Evolutionary conservation across 31 red algal genomes (phyloP).

Genomic region (Asparagopsis taxiformis): DNA sequence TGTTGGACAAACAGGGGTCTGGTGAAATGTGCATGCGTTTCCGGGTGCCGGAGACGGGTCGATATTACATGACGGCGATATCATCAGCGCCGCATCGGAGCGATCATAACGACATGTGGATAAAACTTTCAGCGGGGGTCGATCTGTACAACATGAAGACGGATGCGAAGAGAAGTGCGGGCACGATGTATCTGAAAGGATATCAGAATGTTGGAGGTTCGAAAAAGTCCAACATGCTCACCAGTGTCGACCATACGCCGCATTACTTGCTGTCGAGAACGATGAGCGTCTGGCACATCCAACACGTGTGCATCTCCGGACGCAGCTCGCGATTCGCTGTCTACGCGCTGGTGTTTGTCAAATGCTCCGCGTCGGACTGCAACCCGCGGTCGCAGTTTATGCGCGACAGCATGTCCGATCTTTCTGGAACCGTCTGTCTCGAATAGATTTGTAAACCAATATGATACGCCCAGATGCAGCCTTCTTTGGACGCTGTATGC

Average conservation of each 20-base stretch:
- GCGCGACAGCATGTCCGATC: not conserved
- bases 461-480: too few species aligned
- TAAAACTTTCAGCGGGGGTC: conserved; percentile 20
- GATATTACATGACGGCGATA: conserved; percentile 28
- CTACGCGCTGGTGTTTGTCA: conserved; percentile 20
- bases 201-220: conserved; percentile 30
- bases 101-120: conserved; percentile 48
- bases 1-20: conserved; percentile 18
- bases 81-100: conserved; percentile 19
- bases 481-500: too few species aligned
- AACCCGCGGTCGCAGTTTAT: conserved; percentile 11
- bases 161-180: conserved; percentile 1
- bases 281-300: not conserved
- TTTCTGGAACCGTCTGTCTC: too few species aligned
- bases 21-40: conserved; percentile 29
- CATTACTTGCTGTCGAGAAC: conserved; percentile 31
- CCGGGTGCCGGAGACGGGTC: conserved; percentile 4
- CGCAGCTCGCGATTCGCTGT: conserved; percentile 34
- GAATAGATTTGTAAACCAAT: too few species aligned
- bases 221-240: conserved; percentile 8
- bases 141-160: conserved; percentile 15
- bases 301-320: conserved; percentile 29
- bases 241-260: conserved; percentile 24
- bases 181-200: conserved; percentile 10
- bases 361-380: conserved; percentile 10